A percentile compares a stretch with the other conserved stretches of the same genome.
These are phyloP conservation scores for Neurospora sp. DNA, from an alignment of 495 filamentous ascomycete species.

Conservation along the genomic window DNA sequence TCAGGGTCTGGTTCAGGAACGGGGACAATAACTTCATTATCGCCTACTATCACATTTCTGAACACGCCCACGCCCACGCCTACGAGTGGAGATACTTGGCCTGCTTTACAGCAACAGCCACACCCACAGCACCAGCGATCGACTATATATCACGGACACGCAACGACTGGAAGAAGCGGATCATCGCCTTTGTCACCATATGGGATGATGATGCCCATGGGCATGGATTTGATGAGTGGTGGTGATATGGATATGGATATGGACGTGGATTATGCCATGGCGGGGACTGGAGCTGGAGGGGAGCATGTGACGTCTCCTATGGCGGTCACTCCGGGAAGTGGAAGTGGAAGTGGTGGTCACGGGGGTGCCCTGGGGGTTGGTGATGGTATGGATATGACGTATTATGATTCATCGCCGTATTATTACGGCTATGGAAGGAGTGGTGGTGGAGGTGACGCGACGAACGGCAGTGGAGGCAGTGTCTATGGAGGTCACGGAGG, in stretches of 20 bases:
- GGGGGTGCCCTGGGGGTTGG: background rate
- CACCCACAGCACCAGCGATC: background rate
- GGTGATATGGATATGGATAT: background rate
- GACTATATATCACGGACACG: background rate
- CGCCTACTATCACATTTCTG: background rate
- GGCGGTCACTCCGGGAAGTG: background rate
- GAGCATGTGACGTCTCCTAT: background rate
- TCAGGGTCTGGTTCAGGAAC: background rate
- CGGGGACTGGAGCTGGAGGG: background rate
- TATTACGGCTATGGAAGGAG: background rate
- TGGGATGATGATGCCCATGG: background rate
- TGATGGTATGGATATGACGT: background rate
- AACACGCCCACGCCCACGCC: background rate
- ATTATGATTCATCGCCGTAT: background rate
- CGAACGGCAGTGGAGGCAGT: background rate
- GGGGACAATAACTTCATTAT: background rate
- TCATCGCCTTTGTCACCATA: background rate
- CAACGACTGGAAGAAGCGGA: background rate
- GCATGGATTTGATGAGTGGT: background rate
- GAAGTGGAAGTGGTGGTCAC: background rate
- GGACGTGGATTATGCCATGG: background rate
- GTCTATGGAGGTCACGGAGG: background rate
- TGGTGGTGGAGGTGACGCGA: background rate
- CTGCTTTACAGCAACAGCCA: background rate
- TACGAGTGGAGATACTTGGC: background rate